These are phyloP conservation scores for Tetrapisispora nanseiensis DNA, from an alignment of 805 yeast genomes.

Conservation along the genomic window DNA sequence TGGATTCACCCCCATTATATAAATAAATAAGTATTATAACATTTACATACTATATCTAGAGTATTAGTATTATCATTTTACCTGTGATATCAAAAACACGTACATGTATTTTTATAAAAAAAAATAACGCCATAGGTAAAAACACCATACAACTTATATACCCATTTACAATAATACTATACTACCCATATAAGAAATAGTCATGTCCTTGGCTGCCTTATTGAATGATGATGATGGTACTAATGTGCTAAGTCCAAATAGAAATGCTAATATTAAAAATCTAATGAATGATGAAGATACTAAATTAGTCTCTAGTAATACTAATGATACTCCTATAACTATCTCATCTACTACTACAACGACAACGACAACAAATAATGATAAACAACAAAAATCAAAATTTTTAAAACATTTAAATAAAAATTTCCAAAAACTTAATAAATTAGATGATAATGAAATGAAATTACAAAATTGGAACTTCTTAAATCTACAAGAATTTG, in stretches of 20 bases:
- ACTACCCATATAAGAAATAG: not conserved
- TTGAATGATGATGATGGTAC: constrained; percentile 22
- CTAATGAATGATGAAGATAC: not conserved
- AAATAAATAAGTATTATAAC: too few species aligned
- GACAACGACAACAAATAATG: too few species aligned
- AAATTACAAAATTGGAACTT: constrained; percentile 29
- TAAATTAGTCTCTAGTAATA: too few species aligned
- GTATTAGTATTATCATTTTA: too few species aligned
- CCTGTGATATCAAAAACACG: too few species aligned
- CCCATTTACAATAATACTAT: not conserved
- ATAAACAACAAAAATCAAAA: constrained; percentile 5
- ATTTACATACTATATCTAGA: too few species aligned
- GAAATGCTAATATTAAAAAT: not conserved
- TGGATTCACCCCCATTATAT: too few species aligned
- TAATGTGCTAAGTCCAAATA: not conserved
- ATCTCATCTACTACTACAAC: too few species aligned
- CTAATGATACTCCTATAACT: too few species aligned
- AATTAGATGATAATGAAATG: constrained; percentile 20
- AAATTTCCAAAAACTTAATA: constrained; percentile 13
- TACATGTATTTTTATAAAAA: too few species aligned
- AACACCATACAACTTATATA: not conserved
- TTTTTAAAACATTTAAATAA: constrained; percentile 14
- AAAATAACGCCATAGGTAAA: too few species aligned
- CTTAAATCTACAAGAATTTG: constrained; percentile 29
- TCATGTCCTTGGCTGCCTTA: constrained; percentile 25